phyloP scores from a whole-genome alignment of 495 filamentous ascomycete genomes.

The Bacidia gigantensis region DNA sequence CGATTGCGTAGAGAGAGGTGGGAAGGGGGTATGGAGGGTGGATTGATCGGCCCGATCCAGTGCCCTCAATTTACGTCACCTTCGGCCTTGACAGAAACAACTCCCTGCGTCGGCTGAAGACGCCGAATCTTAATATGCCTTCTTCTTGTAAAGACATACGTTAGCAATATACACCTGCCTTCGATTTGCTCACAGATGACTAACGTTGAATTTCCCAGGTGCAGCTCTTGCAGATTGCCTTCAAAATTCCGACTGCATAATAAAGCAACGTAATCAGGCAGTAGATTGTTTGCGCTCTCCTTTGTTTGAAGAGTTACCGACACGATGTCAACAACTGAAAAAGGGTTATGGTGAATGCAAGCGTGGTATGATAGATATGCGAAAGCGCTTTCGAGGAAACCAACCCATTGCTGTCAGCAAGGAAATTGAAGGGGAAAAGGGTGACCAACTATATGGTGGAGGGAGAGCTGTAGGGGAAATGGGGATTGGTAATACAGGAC shows the following conservation, averaged over 20 bases:
- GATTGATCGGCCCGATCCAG: too few relatives aligned
- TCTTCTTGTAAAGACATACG: conserved; percentile 93
- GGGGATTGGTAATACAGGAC: conserved; percentile 29
- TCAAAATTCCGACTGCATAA: conserved; percentile 86
- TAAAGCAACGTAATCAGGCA: conserved; percentile 74
- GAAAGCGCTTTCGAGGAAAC: conserved; percentile 97
- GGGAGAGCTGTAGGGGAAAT: conserved; percentile 51
- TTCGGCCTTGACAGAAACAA: too few relatives aligned
- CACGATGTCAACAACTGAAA: conserved; percentile 81
- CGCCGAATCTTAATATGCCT: too few relatives aligned
- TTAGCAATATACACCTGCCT: too few relatives aligned
- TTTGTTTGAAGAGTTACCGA: conserved; percentile 61
- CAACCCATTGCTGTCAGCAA: conserved; percentile 56
- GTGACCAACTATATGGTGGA: conserved; percentile 68
- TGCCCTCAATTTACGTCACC: too few relatives aligned
- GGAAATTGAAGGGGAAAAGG: conserved; percentile 39
- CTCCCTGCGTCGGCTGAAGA: too few relatives aligned
- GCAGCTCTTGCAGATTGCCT: conserved; percentile 86
- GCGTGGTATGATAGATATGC: conserved; percentile 94
- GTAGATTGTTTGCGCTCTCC: conserved; percentile 78
- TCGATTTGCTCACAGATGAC: too few relatives aligned
- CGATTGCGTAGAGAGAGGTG: too few relatives aligned
- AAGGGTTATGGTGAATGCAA: conserved; percentile 91
- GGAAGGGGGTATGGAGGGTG: too few relatives aligned
- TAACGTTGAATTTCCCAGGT: too few relatives aligned